Evolutionary conservation across 1,139 yeast species (phyloP).

Genomic region (Hemisphaericaspora xylanilytica): DNA sequence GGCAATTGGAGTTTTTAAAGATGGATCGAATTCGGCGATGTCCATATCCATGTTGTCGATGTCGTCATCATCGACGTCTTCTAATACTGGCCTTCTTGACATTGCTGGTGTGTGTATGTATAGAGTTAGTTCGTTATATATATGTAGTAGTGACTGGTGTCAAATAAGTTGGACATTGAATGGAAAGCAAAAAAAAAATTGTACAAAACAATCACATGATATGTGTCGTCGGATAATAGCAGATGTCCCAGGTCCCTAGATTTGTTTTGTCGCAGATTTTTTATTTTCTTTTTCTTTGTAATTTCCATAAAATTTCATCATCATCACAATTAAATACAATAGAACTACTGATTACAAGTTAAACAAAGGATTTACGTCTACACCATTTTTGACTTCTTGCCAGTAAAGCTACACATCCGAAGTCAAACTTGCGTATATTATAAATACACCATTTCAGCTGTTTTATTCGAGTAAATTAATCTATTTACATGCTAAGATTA

Average conservation of each 20-base stretch:
- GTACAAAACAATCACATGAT: neutral
- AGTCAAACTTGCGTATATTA: too few relatives aligned
- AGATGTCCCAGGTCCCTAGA: too few relatives aligned
- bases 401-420: too few relatives aligned
- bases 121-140: neutral
- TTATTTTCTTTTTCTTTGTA: neutral
- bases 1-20: conserved; percentile 64
- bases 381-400: too few relatives aligned
- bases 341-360: neutral
- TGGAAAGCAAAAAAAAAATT: neutral
- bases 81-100: conserved; percentile 69
- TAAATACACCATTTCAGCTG: too few relatives aligned
- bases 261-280: too few relatives aligned
- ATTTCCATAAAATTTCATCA: conserved; percentile 1
- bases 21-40: conserved; percentile 85
- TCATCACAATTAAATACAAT: neutral
- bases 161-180: neutral
- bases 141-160: too few relatives aligned
- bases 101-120: conserved; percentile 15
- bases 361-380: neutral
- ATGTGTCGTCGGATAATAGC: too few relatives aligned
- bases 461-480: too few relatives aligned
- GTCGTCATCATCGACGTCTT: conserved; percentile 84
- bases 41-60: conserved; percentile 93
- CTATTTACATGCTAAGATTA: too few relatives aligned